Percentiles rank a stretch among this genome's conserved stretches.
phyloP scores from a whole-genome alignment of 768 basidiomycete genomes.

The Tylopilus sp. region DNA sequence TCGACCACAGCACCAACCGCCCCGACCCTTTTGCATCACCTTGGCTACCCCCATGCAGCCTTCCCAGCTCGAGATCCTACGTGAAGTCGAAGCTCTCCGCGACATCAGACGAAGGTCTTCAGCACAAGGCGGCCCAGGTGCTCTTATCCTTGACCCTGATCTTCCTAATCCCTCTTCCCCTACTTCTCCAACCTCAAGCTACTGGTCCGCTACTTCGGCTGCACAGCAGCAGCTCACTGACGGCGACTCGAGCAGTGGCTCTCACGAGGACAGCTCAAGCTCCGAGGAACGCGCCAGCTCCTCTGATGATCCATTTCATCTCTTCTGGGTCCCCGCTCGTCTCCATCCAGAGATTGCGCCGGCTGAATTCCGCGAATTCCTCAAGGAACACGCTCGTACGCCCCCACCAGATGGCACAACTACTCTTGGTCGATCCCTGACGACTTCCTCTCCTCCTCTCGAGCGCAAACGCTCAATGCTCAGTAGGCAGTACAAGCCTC shows the following conservation, averaged over 20 bases:
- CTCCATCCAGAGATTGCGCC: slow-evolving; percentile 98
- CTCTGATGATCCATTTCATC: slow-evolving; percentile 77
- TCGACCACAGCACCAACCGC: slow-evolving; percentile 11
- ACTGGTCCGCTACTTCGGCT: slow-evolving; percentile 42
- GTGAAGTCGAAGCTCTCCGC: slow-evolving; percentile 81
- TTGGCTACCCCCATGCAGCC: slow-evolving; percentile 51
- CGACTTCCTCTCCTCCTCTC: slow-evolving; percentile 47
- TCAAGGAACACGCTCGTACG: slow-evolving; percentile 84
- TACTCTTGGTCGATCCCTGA: slow-evolving; percentile 40
- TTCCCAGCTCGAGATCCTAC: slow-evolving; percentile 79
- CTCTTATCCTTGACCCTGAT: slow-evolving; percentile 87
- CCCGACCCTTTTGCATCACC: slow-evolving; percentile 3
- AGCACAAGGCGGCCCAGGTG: slow-evolving; percentile 68
- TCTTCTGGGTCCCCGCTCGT: slow-evolving; percentile 98
- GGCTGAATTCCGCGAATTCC: slow-evolving; percentile 90
- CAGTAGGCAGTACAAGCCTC: slow-evolving; percentile 86
- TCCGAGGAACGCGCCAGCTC: slow-evolving; percentile 30
- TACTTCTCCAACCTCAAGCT: slow-evolving; percentile 50
- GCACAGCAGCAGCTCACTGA: slow-evolving; percentile 38
- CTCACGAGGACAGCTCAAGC: slow-evolving; percentile 38
- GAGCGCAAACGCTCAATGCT: slow-evolving; percentile 91
- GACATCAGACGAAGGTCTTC: slow-evolving; percentile 84
- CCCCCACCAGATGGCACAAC: slow-evolving; percentile 49
- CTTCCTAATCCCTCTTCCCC: slow-evolving; percentile 72
- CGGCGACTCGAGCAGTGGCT: slow-evolving; percentile 42